Evolutionary conservation across 2,329 filamentous ascomycete species (phyloP), one percentile per base, ranked within the genome.

Genomic region (Fusarium sp.): DNA sequence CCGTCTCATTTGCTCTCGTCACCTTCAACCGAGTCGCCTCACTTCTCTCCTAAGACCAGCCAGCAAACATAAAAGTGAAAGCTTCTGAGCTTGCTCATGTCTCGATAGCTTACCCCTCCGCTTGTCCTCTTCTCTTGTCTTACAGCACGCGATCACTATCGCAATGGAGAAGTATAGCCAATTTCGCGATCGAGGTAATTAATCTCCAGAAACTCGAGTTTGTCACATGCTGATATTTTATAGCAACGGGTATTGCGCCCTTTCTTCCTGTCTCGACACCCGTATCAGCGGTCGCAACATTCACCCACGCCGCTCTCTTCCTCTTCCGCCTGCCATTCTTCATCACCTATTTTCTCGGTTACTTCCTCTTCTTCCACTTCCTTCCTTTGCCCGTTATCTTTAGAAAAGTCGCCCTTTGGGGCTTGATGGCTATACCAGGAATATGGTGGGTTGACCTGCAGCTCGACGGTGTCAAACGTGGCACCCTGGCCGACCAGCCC

Each of bases 371-470:
- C 65, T 86, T 98, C 56, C 93, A 95, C 82, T 92, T 91, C 86
- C 87, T 97, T 16, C 94, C 94, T 0, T 78, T 89, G 22, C 87
- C 87, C 16, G 80, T 83, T 32, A 79, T 85, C 62, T 76, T 90
- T 45, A 94, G 94, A 76, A 98, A 98, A 82, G 89, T 92, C 15
- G 89, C 94, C 51, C 83, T 98, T 56, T 98, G 96, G 95, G 87
- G 90, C 65, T 88, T 98, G 71, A 88, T 99, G 73, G 92, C 90
- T 40, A 92, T 97, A 63, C 94, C 94, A 0, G 95, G 96, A 29
- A 93, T 99, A 62, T 98, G 94, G 94, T 98, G 95, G 95, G 91
- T 98, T 60, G 96, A 99, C 81, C 84, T 99, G n/a, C 95, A 98
- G 80, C 93, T 99, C 71, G 96, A 99, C 79, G 95, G 95, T 62